Percentiles rank a stretch among this genome's conserved stretches.
phyloP scores from a whole-genome alignment of 179 eudicot genomes.

The Silene coronaria region DNA sequence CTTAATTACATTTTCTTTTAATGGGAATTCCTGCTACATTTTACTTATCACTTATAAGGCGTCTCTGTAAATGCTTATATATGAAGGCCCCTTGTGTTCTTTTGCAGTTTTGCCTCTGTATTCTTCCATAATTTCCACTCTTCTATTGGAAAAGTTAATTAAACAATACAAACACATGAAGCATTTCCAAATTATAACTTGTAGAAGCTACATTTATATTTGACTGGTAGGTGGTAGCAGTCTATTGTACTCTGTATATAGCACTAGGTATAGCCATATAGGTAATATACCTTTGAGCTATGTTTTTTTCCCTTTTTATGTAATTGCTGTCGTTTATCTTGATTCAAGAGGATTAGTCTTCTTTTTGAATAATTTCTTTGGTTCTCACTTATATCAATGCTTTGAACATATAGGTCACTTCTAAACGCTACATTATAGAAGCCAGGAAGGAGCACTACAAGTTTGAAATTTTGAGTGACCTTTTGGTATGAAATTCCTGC shows the following conservation, averaged over 20 bases:
- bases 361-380: background rate
- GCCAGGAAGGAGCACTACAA: slow-evolving; percentile 89
- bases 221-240: background rate
- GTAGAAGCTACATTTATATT: background rate
- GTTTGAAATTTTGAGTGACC: slow-evolving; percentile 58
- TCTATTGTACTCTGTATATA: background rate
- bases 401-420: slow-evolving; percentile 57
- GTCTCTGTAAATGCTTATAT: background rate
- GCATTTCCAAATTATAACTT: background rate
- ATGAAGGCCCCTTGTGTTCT: background rate
- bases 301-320: background rate
- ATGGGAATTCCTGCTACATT: too few species aligned
- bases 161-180: background rate
- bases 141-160: background rate
- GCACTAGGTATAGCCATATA: background rate
- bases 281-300: slow-evolving; percentile 2
- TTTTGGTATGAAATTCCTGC: slow-evolving; percentile 51
- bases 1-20: background rate
- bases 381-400: background rate
- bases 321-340: background rate
- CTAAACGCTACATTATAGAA: slow-evolving; percentile 70
- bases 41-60: background rate
- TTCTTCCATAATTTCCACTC: background rate
- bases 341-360: slow-evolving; percentile 2
- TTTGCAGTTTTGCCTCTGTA: slow-evolving; percentile 1